Evolutionary conservation across 371 early-diverging fungal genomes (phyloP), one percentile per base, ranked within the genome.

Genomic region (Apophysomyces trapeziformis): DNA sequence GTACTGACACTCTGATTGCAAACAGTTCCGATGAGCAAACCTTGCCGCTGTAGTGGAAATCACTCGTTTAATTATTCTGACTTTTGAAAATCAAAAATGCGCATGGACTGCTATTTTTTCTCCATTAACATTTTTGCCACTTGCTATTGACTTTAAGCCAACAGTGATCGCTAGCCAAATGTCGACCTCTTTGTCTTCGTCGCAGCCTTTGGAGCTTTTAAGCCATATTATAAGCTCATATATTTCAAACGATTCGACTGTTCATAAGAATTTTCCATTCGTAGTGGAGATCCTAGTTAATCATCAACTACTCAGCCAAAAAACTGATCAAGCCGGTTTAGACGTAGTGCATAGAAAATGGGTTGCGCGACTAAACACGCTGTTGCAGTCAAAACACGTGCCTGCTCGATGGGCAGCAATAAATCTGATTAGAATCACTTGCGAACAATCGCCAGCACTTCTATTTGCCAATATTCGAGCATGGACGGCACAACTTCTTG

Each of bases 321-420:
- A 46, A 47, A 38, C 60, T 13, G 21, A 60, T 1, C 60, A 67
- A 1, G 68, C 70, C 9, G 73, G 71, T 21, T 18, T 65, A 18
- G 66, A 61, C 38, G 66, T 70, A 59, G 74, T 77, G 7, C 78
- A 75, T 45, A 76, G 73, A 60, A 75, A 87, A 70, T 89, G 89
- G 89, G 70, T 74, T 8, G 75, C 77, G 58, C 83, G 89, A 35
- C 61, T 89, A 26, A 83, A 85, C 69, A 72, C 87, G 0, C 65
- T 89, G 44, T 68, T 87, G 13, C 84, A 86, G 46, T 89, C 89
- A 1, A 86, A 86, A 50, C 73, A 76, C 38, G 65, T 72, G 2
- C 66, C 81, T 14, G 83, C 83, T 16, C 83, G 85, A 7, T 87
- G 83, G 83, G 85, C 87, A 16, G 87, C 79, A 5, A 77, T 87